Evolutionary conservation across 148 eudicot genomes (phyloP).

Genomic region (Chenopodium berlandieri): DNA sequence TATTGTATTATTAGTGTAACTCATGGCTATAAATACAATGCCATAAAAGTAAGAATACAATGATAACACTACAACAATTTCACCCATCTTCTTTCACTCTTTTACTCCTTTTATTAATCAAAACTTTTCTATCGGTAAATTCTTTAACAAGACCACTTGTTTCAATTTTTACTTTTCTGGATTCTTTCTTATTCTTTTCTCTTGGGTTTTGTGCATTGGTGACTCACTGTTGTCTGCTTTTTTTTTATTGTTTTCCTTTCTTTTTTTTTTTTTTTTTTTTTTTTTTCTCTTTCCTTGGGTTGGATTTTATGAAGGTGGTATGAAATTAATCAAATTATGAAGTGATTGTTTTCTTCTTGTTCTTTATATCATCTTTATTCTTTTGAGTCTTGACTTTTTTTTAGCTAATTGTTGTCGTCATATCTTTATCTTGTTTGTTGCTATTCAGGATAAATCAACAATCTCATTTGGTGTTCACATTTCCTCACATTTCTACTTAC

Average conservation of each 20-base stretch:
- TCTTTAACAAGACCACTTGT: no score
- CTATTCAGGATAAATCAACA: not conserved
- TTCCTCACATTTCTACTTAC: not conserved
- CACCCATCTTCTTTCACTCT: no score
- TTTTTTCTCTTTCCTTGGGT: no score
- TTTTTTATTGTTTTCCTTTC: not conserved
- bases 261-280: no score
- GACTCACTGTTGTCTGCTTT: slow-evolving; percentile 12
- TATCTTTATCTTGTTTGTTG: not conserved
- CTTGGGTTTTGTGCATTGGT: not conserved
- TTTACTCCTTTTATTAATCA: no score
- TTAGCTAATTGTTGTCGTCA: not conserved
- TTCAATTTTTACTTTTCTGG: not conserved
- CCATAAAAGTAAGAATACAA: no score
- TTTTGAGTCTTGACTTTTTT: not conserved
- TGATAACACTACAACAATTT: no score
- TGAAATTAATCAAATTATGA: not conserved
- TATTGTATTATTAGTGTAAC: no score
- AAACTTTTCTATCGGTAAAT: no score
- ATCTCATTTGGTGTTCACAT: not conserved
- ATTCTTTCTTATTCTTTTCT: not conserved
- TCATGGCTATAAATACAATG: no score
- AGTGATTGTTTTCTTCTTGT: not conserved
- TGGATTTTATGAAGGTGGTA: not conserved
- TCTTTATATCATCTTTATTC: no score